Conservation (phyloP, 768 basidiomycete species). For the Pulveroboletus sp. region DNA sequence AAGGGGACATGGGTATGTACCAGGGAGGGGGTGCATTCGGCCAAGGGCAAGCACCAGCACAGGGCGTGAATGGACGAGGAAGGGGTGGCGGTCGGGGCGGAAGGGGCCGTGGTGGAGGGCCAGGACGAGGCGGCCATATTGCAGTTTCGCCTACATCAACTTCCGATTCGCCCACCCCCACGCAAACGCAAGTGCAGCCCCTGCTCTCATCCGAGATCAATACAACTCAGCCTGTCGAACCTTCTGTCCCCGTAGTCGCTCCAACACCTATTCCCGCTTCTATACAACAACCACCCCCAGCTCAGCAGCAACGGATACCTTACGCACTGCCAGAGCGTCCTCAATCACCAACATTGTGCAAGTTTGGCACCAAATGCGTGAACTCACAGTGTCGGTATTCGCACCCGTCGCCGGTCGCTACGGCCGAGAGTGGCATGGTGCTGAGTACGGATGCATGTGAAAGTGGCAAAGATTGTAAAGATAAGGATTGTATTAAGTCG, state of each 20-base stretch:
- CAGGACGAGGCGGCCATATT: slow-evolving; percentile 39
- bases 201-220: slow-evolving; percentile 14
- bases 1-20: slow-evolving; percentile 47
- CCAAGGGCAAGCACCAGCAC: slow-evolving; percentile 16
- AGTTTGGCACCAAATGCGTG: slow-evolving; percentile 86
- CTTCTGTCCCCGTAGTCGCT: slow-evolving; percentile 18
- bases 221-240: slow-evolving; percentile 6
- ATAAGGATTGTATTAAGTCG: slow-evolving; percentile 88
- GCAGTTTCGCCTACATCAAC: slow-evolving; percentile 20
- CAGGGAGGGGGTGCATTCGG: slow-evolving; percentile 27
- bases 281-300: slow-evolving; percentile 3
- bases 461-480: slow-evolving; percentile 81
- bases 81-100: slow-evolving; percentile 45
- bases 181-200: slow-evolving; percentile 18
- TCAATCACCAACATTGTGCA: slow-evolving; percentile 88
- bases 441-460: slow-evolving; percentile 93
- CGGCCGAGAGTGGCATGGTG: slow-evolving; percentile 90
- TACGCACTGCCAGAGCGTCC: slow-evolving; percentile 72
- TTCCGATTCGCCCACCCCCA: slow-evolving; percentile 16
- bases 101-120: slow-evolving; percentile 42
- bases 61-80: slow-evolving; percentile 35
- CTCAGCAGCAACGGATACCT: slow-evolving; percentile 34
- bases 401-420: slow-evolving; percentile 96
- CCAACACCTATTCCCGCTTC: slow-evolving; percentile 28
- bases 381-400: slow-evolving; percentile 87